phyloP scores from a whole-genome alignment of 2,329 filamentous ascomycete genomes.

The Paramyrothecium sp. region DNA sequence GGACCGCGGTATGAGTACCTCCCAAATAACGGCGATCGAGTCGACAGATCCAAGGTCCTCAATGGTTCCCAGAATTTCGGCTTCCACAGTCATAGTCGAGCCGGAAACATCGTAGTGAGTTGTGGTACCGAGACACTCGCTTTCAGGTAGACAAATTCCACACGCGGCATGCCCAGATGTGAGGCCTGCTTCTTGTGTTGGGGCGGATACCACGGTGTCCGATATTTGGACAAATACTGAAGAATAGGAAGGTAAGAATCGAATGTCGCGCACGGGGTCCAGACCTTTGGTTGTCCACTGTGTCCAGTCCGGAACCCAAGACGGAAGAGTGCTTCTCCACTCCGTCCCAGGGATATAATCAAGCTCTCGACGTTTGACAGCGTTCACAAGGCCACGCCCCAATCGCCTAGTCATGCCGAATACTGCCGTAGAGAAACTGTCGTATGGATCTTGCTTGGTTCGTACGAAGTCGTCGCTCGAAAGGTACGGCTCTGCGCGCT shows the following conservation, averaged over 20 bases:
- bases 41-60: not conserved
- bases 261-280: not conserved
- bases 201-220: not conserved
- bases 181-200: not conserved
- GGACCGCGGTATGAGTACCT: not conserved
- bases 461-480: not conserved
- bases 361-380: not conserved
- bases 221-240: not conserved
- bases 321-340: not conserved
- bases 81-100: not conserved
- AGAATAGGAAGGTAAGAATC: not conserved
- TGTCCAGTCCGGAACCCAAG: not conserved
- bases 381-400: not conserved
- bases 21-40: not conserved
- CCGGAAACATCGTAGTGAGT: not conserved
- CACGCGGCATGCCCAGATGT: not conserved
- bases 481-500: not conserved
- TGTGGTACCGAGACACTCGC: not conserved
- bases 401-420: not conserved
- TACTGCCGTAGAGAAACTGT: not conserved
- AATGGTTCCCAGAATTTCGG: not conserved
- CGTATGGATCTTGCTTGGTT: not conserved
- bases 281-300: not conserved
- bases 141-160: not conserved
- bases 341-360: not conserved